Percentiles rank a stretch among this genome's conserved stretches.
phyloP scores from a whole-genome alignment of 225 moss, liverwort and hornwort species.

The Sphagnum tenellum region DNA sequence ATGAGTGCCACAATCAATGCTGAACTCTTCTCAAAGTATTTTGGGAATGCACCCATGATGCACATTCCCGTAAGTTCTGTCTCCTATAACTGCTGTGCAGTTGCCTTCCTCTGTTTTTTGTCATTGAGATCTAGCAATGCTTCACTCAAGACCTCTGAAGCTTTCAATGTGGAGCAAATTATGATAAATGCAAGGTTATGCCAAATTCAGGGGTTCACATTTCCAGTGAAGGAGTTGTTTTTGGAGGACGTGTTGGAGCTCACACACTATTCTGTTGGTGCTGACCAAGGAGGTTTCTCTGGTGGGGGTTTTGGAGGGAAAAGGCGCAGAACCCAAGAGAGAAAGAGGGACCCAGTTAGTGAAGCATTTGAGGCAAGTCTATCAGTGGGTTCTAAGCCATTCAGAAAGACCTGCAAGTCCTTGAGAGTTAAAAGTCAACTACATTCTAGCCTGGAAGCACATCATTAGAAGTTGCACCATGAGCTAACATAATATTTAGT shows the following conservation, averaged over 20 bases:
- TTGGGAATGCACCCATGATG: constrained; percentile 92
- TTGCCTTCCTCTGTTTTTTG: neutral
- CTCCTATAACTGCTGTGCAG: too few relatives aligned
- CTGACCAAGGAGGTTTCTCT: constrained; percentile 58
- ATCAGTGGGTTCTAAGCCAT: too few relatives aligned
- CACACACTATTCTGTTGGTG: constrained; percentile 48
- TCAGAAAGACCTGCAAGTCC: too few relatives aligned
- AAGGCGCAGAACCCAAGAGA: constrained; percentile 64
- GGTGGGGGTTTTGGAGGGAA: constrained; percentile 56
- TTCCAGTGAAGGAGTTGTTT: constrained; percentile 80
- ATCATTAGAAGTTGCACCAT: too few relatives aligned
- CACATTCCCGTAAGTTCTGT: constrained; percentile 78
- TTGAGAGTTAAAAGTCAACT: too few relatives aligned
- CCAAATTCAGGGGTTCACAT: constrained; percentile 76
- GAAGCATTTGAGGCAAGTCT: constrained; percentile 59
- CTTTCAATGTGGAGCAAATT: too few relatives aligned
- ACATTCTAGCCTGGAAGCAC: too few relatives aligned
- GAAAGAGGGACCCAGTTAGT: constrained; percentile 60
- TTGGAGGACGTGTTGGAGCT: constrained; percentile 95
- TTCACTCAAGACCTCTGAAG: too few relatives aligned
- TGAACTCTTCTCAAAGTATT: constrained; percentile 83
- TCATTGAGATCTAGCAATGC: too few relatives aligned
- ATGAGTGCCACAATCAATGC: constrained; percentile 99
- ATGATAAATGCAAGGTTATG: neutral
- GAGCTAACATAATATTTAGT: too few relatives aligned